Base-by-base conservation (phyloP, 768 basidiomycete species). In the Scleroderma citrinum region DNA sequence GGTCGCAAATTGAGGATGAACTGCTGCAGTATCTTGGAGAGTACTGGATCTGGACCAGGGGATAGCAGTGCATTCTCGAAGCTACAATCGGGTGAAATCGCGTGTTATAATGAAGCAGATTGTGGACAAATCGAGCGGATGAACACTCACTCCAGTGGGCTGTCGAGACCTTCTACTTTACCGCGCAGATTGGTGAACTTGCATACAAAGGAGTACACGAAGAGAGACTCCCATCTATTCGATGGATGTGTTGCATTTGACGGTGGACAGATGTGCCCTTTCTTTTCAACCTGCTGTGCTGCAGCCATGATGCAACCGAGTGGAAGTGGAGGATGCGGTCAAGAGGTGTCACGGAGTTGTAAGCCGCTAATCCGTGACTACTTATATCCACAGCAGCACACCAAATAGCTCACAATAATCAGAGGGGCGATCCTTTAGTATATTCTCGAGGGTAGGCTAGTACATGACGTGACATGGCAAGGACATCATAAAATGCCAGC, bases 181-280 rank as follows among this genome's bases (percentile, higher is more conserved):
- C 74, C 73, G 56, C 78, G 81, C 58, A 92, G 71, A 66, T 77
- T 72, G 20, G 87, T 88, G 72, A 88, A 92, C 68, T 80, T 87
- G 72, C 78, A 81, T 55, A 92, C 82, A 71, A 92, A 92, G 26
- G 83, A 78, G 66, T 89, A 92, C 32, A 92, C 80, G 67, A 90
- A 92, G 56, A 88, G 69, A 5, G 84, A 80, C 70, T 92, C 90
- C 90, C 90, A 92, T 68, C 85, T 85, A 70, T 85, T 84, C 47
- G 74, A 73, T 24, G 90, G 90, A 71, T 89, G 87, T 21, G 66
- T 76, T 23, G 85, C 87, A 60, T 71, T 75, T 17, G 86, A 76
- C 5, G 75, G 72, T 13, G 77, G 78, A 48, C 76, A 79, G 38
- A 77, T 42, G 53, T 78, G 77, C 2, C 74, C 75, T 64, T 74